Conservation (phyloP, 306 rosid species). For the Fragaria iinumae region DNA sequence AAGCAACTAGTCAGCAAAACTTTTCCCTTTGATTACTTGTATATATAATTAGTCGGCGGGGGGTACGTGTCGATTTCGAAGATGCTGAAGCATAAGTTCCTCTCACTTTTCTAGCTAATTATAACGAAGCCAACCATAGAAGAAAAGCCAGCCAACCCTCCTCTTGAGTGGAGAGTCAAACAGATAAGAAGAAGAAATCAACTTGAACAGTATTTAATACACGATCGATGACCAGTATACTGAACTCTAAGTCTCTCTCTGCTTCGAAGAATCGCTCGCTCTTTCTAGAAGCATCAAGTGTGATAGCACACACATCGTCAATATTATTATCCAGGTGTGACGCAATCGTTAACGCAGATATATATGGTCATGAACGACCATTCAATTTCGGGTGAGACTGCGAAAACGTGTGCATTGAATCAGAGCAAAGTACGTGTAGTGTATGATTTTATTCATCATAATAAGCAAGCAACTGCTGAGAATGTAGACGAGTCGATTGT, state of each 20-base stretch:
- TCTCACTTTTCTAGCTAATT: neutral
- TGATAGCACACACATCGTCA: neutral
- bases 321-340: neutral
- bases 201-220: neutral
- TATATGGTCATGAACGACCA: neutral
- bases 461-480: neutral
- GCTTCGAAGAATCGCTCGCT: neutral
- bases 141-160: neutral
- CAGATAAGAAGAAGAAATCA: slow-evolving; percentile 7
- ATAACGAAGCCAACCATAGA: neutral
- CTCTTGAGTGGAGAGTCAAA: neutral
- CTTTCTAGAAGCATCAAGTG: slow-evolving; percentile 3
- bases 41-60: neutral
- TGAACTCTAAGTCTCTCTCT: neutral
- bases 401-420: slow-evolving; percentile 8
- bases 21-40: neutral
- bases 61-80: neutral
- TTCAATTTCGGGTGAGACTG: neutral
- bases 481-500: neutral
- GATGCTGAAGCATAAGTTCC: neutral
- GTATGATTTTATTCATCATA: neutral
- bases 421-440: no score
- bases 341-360: neutral
- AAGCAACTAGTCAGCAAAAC: neutral
- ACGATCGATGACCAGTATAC: neutral